Conservation (phyloP, 176 grass and related monocot species). For the Canna indica region DNA sequence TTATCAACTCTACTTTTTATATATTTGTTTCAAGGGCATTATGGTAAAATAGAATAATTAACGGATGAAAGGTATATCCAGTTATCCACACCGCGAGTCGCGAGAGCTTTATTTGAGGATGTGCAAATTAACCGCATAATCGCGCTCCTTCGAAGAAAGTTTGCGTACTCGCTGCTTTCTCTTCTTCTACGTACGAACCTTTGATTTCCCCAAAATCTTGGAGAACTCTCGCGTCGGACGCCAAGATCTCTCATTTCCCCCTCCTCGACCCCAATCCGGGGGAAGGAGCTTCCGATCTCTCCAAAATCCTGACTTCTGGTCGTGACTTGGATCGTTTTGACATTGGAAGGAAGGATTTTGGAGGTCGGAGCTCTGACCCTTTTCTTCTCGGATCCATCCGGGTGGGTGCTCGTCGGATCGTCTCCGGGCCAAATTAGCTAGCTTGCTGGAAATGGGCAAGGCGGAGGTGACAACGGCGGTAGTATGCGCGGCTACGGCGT, state of each 20-base stretch:
- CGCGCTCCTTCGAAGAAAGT: too few species aligned
- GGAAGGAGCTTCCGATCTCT: not conserved
- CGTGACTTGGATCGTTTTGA: not conserved
- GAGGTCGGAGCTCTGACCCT: not conserved
- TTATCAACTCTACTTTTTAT: too few species aligned
- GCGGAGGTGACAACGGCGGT: conserved; percentile 27
- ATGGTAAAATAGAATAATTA: too few species aligned
- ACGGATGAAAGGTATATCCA: too few species aligned
- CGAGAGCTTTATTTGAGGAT: too few species aligned
- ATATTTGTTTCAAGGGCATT: too few species aligned
- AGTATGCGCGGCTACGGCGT: conserved; percentile 29
- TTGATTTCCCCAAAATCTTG: too few species aligned
- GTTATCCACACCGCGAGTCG: too few species aligned
- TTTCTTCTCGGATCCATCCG: not conserved
- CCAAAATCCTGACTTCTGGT: not conserved
- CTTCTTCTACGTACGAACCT: too few species aligned
- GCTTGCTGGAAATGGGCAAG: conserved; percentile 11
- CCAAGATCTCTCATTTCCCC: not conserved
- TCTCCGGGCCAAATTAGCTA: not conserved
- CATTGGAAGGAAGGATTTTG: not conserved
- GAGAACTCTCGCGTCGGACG: not conserved
- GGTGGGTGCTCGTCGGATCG: not conserved
- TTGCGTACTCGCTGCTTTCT: too few species aligned
- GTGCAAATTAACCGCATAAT: too few species aligned
- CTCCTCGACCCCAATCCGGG: not conserved